Evolutionary conservation across 768 basidiomycete species (phyloP).

Genomic region (Kwoniella botswanensis): DNA sequence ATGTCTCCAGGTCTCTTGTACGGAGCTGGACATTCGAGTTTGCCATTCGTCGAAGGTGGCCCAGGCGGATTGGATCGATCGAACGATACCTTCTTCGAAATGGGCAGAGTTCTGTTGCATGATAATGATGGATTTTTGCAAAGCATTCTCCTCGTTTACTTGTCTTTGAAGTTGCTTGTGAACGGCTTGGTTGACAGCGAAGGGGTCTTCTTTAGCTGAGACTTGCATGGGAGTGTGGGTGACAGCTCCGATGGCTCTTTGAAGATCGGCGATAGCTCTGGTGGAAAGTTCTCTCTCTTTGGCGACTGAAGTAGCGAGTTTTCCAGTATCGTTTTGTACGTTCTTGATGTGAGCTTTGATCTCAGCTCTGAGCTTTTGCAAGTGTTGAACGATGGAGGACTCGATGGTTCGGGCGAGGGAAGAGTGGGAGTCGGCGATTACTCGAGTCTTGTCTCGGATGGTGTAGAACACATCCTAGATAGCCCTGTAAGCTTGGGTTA

Average conservation of each 20-base stretch:
- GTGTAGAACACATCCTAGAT: constrained; percentile 87
- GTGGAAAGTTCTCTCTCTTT: constrained; percentile 89
- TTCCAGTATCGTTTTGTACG: constrained; percentile 93
- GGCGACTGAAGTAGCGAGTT: constrained; percentile 85
- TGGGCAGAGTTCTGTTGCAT: constrained; percentile 97
- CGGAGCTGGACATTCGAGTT: constrained; percentile 73
- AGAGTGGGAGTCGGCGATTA: constrained; percentile 93
- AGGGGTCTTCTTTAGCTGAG: constrained; percentile 80
- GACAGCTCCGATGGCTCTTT: constrained; percentile 82
- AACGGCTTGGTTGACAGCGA: constrained; percentile 61
- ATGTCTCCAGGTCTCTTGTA: constrained; percentile 74
- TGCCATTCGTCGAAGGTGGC: constrained; percentile 85
- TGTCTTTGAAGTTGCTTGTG: constrained; percentile 64
- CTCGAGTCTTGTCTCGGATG: constrained; percentile 89
- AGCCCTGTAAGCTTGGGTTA: not conserved
- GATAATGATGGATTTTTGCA: constrained; percentile 96
- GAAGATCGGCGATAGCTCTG: constrained; percentile 81
- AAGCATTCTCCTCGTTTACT: constrained; percentile 94
- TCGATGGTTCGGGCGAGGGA: constrained; percentile 96
- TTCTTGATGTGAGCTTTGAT: constrained; percentile 98
- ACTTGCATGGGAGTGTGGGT: constrained; percentile 94
- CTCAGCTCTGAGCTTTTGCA: constrained; percentile 90
- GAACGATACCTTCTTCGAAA: constrained; percentile 95
- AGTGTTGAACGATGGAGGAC: constrained; percentile 94
- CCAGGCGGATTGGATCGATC: constrained; percentile 95